These are phyloP conservation scores for Rhododendron molle DNA, from an alignment of 148 eudicot genomes.

Conservation along the genomic window DNA sequence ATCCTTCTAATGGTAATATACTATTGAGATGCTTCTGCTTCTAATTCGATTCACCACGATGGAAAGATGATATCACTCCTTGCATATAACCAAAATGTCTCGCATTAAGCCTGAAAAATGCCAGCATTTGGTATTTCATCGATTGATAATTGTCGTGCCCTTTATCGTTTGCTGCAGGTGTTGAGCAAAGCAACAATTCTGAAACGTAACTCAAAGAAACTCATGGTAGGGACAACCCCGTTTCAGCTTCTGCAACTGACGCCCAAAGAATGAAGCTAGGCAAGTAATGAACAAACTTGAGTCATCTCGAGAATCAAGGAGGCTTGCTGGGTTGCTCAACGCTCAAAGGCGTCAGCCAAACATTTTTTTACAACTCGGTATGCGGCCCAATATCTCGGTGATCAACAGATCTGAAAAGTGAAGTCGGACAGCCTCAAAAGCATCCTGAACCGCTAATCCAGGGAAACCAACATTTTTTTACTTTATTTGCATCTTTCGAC, in stretches of 20 bases:
- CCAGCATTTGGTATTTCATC: too few relatives aligned
- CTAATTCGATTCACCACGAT: neutral
- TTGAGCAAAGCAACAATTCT: neutral
- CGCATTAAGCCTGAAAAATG: too few relatives aligned
- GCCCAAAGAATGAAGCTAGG: neutral
- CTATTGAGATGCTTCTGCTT: too few relatives aligned
- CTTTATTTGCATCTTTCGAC: too few relatives aligned
- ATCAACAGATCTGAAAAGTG: too few relatives aligned
- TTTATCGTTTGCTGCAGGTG: neutral
- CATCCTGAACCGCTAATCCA: too few relatives aligned
- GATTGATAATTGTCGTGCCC: neutral
- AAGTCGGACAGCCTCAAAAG: too few relatives aligned
- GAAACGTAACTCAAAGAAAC: neutral
- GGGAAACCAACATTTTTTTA: too few relatives aligned
- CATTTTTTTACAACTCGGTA: too few relatives aligned
- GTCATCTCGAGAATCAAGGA: neutral
- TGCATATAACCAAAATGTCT: neutral
- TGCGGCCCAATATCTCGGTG: too few relatives aligned
- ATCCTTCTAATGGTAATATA: too few relatives aligned
- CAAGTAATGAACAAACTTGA: neutral
- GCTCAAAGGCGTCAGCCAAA: neutral
- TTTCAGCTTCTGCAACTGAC: neutral
- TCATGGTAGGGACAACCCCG: neutral
- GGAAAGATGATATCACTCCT: neutral
- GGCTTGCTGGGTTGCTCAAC: neutral